Percentiles rank a stretch among this genome's conserved stretches.
phyloP scores from a whole-genome alignment of 1,284 basidiomycete species.

The Sphagnurus paluster region DNA sequence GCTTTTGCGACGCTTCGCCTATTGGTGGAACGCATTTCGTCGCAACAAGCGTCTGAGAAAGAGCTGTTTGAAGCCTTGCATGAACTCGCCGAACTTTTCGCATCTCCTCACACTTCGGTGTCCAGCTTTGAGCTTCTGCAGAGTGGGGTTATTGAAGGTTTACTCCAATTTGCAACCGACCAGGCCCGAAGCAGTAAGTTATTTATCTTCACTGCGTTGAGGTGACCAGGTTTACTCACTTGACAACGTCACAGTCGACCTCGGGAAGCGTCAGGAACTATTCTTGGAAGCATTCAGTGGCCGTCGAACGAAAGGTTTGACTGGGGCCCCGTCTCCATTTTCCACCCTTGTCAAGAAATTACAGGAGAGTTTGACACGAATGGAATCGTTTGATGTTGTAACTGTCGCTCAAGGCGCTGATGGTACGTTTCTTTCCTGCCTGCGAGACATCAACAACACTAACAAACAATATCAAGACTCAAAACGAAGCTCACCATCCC shows the following conservation, averaged over 20 bases:
- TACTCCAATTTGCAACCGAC: conserved; percentile 83
- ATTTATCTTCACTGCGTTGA: conserved; percentile 8
- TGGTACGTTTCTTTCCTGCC: conserved; percentile 46
- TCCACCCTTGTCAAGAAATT: conserved; percentile 89
- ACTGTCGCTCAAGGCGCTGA: conserved; percentile 79
- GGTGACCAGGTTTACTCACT: conserved; percentile 8
- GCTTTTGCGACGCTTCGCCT: conserved; percentile 65
- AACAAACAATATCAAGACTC: conserved; percentile 54
- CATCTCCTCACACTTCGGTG: conserved; percentile 74
- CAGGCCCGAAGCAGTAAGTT: conserved; percentile 54
- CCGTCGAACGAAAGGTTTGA: conserved; percentile 46
- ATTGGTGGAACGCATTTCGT: conserved; percentile 64
- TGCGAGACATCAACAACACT: conserved; percentile 8
- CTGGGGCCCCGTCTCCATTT: conserved; percentile 61
- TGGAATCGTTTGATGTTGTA: conserved; percentile 93
- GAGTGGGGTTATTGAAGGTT: conserved; percentile 87
- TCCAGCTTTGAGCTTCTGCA: conserved; percentile 96
- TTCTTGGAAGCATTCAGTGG: conserved; percentile 74
- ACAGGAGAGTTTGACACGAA: conserved; percentile 89
- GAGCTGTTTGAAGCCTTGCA: conserved; percentile 65
- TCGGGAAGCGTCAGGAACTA: conserved; percentile 65
- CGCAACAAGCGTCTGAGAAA: conserved; percentile 58
- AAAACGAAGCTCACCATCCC: conserved; percentile 81
- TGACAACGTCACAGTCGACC: conserved; percentile 47
- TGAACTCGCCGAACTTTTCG: conserved; percentile 79